Percentiles rank a stretch among this genome's conserved stretches.
These are phyloP conservation scores for Aspergillus awamori DNA, from an alignment of 2,329 filamentous ascomycete genomes.

Conservation along the genomic window DNA sequence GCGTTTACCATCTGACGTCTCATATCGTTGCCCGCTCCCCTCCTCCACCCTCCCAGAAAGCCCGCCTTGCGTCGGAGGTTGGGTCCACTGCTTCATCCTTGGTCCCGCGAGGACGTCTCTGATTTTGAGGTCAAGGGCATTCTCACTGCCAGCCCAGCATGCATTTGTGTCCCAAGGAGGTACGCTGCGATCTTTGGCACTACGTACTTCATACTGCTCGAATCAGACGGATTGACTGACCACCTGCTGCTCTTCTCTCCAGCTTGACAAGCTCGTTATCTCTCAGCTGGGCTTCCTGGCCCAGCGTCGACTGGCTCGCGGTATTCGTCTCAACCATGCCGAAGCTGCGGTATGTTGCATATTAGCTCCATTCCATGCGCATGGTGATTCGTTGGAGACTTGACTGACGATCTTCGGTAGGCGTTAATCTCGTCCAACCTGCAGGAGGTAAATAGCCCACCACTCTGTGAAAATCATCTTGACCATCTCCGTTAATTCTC, in stretches of 20 bases:
- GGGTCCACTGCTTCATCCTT: no score
- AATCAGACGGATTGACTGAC: background rate
- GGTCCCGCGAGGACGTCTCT: background rate
- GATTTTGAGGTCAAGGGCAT: slow-evolving; percentile 1
- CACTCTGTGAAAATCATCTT: background rate
- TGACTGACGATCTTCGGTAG: slow-evolving; percentile 27
- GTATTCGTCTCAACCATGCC: slow-evolving; percentile 84
- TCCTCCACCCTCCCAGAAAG: no score
- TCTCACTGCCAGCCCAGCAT: slow-evolving; percentile 33
- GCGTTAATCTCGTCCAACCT: slow-evolving; percentile 76
- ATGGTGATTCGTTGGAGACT: background rate
- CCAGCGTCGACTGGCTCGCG: slow-evolving; percentile 83
- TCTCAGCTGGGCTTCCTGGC: slow-evolving; percentile 85
- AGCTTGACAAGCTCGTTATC: slow-evolving; percentile 96
- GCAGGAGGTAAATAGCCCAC: slow-evolving; percentile 65
- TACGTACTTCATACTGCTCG: background rate
- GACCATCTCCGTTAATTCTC: background rate
- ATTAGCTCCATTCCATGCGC: background rate
- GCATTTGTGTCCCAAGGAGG: slow-evolving; percentile 53
- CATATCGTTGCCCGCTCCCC: background rate
- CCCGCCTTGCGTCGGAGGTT: no score
- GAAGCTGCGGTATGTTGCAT: slow-evolving; percentile 70
- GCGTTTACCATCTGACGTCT: background rate
- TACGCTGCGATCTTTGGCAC: slow-evolving; percentile 20
- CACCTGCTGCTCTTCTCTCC: slow-evolving; percentile 9